phyloP scores from a whole-genome alignment of 352 stramenopile genomes.

The Pythium angustatum region DNA sequence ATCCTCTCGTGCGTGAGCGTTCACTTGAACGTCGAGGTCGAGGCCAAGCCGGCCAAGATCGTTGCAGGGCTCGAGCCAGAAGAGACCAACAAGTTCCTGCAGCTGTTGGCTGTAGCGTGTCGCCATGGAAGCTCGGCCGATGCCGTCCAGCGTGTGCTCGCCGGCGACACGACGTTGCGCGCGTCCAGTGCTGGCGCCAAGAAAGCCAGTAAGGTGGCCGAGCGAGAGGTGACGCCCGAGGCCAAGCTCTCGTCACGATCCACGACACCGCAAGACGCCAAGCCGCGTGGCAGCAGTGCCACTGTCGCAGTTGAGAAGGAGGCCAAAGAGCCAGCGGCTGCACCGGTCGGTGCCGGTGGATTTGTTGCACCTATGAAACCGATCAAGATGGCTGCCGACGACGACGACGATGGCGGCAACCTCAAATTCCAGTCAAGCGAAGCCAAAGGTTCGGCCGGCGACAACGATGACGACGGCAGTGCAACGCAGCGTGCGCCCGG shows the following conservation, averaged over 20 bases:
- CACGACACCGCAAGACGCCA: conserved; percentile 58
- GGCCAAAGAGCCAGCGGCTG: conserved; percentile 33
- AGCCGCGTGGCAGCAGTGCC: conserved; percentile 36
- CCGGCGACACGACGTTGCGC: conserved; percentile 50
- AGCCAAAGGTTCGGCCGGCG: conserved; percentile 40
- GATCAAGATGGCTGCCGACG: conserved; percentile 41
- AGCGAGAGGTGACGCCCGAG: conserved; percentile 60
- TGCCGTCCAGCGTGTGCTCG: conserved; percentile 71
- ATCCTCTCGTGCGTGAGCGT: conserved; percentile 90
- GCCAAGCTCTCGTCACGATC: conserved; percentile 57
- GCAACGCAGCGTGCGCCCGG: conserved; percentile 34
- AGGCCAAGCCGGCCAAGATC: conserved; percentile 85
- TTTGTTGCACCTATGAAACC: conserved; percentile 61
- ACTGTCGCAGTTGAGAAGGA: conserved; percentile 25
- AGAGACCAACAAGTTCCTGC: conserved; percentile 93
- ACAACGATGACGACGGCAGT: conserved; percentile 32
- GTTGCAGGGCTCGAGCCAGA: conserved; percentile 93
- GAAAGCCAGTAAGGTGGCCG: conserved; percentile 31
- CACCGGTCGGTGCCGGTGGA: conserved; percentile 35
- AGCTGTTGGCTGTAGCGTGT: conserved; percentile 86
- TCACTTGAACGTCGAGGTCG: conserved; percentile 80
- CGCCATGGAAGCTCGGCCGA: conserved; percentile 58
- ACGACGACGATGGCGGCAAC: conserved; percentile 54
- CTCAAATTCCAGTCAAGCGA: conserved; percentile 42
- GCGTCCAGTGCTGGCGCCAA: conserved; percentile 34